These are phyloP conservation scores for Taiwanofungus camphoratus DNA, from an alignment of 1,284 basidiomycete genomes.

Conservation along the genomic window DNA sequence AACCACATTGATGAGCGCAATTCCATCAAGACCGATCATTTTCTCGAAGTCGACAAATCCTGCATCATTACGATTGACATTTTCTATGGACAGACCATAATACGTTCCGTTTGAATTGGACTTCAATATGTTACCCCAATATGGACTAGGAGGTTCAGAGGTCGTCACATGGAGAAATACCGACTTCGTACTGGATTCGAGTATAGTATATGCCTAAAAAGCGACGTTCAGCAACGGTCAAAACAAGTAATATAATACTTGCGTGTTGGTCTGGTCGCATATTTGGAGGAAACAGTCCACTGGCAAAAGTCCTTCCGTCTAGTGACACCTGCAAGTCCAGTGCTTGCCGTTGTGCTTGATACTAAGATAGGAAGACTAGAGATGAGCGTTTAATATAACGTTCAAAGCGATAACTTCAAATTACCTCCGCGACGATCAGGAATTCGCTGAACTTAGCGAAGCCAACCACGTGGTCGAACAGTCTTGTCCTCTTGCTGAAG, in stretches of 20 bases:
- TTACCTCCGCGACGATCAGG: constrained; percentile 88
- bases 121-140: constrained; percentile 92
- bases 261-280: constrained; percentile 87
- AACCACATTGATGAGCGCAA: constrained; percentile 90
- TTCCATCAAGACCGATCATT: constrained; percentile 93
- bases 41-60: constrained; percentile 99
- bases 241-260: constrained; percentile 24
- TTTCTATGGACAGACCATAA: constrained; percentile 80
- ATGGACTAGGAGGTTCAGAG: constrained; percentile 65
- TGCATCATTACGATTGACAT: constrained; percentile 83
- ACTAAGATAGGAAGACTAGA: constrained; percentile 36
- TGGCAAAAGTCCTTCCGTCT: constrained; percentile 81
- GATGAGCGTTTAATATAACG: not conserved
- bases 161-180: constrained; percentile 97
- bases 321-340: constrained; percentile 88
- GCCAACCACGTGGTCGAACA: constrained; percentile 88
- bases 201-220: constrained; percentile 80
- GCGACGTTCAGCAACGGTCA: not conserved
- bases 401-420: constrained; percentile 15
- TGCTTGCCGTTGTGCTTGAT: constrained; percentile 50
- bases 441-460: constrained; percentile 97
- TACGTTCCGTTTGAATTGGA: constrained; percentile 99
- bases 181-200: constrained; percentile 90
- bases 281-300: constrained; percentile 84
- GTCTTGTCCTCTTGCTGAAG: constrained; percentile 63